Conservation (phyloP, 208 protist species). For the Leishmania lainsoni region DNA sequence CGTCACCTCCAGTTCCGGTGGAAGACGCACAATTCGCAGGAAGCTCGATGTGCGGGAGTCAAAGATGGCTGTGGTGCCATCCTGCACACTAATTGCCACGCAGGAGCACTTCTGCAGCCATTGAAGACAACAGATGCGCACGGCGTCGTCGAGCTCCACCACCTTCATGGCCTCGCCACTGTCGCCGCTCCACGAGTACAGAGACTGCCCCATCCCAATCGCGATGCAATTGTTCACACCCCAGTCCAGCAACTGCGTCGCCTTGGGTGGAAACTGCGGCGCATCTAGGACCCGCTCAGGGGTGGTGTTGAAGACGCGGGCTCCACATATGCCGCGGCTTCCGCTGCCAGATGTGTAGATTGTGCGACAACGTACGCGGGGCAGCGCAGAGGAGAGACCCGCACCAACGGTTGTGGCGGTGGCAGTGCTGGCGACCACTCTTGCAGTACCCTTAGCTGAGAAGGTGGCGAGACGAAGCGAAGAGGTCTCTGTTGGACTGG, state of each 20-base stretch:
- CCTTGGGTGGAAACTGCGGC: conserved; percentile 61
- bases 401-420: conserved; percentile 6
- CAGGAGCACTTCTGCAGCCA: conserved; percentile 84
- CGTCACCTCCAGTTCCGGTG: conserved; percentile 44
- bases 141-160: conserved; percentile 56
- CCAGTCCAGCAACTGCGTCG: conserved; percentile 82
- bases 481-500: conserved; percentile 12
- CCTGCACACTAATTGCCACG: conserved; percentile 63
- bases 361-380: conserved; percentile 22
- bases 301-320: conserved; percentile 67
- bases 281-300: conserved; percentile 82
- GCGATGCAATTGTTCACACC: conserved; percentile 82
- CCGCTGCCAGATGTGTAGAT: conserved; percentile 29
- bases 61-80: conserved; percentile 71
- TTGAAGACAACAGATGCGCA: conserved; percentile 55
- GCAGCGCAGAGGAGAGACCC: conserved; percentile 12
- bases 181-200: conserved; percentile 78
- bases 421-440: not conserved
- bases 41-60: conserved; percentile 66
- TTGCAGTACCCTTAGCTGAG: conserved; percentile 17
- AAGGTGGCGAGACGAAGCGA: conserved; percentile 12
- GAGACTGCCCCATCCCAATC: conserved; percentile 72
- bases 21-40: conserved; percentile 62
- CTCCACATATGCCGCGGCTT: conserved; percentile 9
- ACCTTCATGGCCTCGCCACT: conserved; percentile 56